Evolutionary conservation across 805 yeast genomes (phyloP), one percentile per base, ranked within the genome.

Genomic region (Candida sithepensis): DNA sequence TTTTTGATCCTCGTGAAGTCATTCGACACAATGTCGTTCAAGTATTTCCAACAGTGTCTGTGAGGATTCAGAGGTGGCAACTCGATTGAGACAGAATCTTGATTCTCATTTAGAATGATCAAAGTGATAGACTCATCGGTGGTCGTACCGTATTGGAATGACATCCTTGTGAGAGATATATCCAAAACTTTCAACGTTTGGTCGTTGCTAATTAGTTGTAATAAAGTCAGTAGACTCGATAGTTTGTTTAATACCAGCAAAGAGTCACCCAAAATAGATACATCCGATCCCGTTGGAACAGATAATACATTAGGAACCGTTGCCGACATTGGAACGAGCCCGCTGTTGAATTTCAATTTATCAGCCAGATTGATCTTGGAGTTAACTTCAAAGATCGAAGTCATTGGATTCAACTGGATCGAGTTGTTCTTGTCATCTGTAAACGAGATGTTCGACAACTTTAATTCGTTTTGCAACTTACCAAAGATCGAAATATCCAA

Each of bases 401-500:
- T 53, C 4, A 44, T 42, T 1, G 61, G 60, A 33, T 52, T 50
- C 44, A 64, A 49, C 23, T 56, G 46, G 30, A 65, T 55, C 2
- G 58, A 51, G 21, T 58, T 56, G 32, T 46, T 45, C 43, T 55
- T 54, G 21, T 56, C 62, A 42, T 63, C 65, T 3, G 43, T 49
- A 43, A 60, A 64, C 8, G 59, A 50, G 12, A 63, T 59, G 23
- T 54, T 47, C 1, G 65, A 65, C 12, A 63, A 44, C 40, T 57
- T 55, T 21, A 61, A 50, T 39, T 56, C 58, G 18, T 47, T 50
- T 30, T 50, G 53, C 7, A 68, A 50, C 49, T 64, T 67, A 7
- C 74, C 73, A 49, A 58, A 67, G 23, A 69, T 54, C 26, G 53
- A 57, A n/a, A 70, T 62, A 30, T 64, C 59, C 44, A 70, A 55